Evolutionary conservation across 2,329 filamentous ascomycete genomes (phyloP), one percentile per base, ranked within the genome.

Genomic region (Dryadomyces quercus-mongolicae): DNA sequence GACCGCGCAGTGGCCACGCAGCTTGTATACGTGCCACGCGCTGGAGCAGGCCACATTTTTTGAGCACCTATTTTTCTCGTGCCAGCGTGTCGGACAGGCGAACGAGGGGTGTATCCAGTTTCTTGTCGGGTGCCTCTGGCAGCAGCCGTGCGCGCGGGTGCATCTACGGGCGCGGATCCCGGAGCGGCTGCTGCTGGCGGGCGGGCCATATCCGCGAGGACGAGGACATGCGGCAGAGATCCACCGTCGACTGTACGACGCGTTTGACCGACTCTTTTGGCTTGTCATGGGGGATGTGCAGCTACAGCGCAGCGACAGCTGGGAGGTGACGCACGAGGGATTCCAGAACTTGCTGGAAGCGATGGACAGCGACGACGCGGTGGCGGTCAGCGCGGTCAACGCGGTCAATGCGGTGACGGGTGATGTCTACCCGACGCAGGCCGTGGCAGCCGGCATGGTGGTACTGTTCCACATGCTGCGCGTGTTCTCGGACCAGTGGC

Each of bases 191-290:
- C 55, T 67, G 50, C 55, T 53, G 34, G 53, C 45, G 2, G 53
- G 48, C 6, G 62, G 62, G 3, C 64, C 64, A 0, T 62, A 1
- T 15, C n/a, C 42, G n/a, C 18, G 22, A 16, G 5, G 42, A 5
- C n/a, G n/a, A 25, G 9, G 21, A 40, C 3, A 16, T 5, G 13
- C 5, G n/a, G 18, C 1, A 16, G 15, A 7, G 31, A 16, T 36
- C 13, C 44, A 36, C 44, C 36, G 25, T 12, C 55, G 52, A 1
- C 40, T 54, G 10, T 55, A 56, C 43, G 59, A 62, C 10, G 58
- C 58, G 16, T 56, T 58, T 10, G 61, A 57, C 31, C 49, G 60
- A 12, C 54, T 64, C 15, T 66, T 63, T 55, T 68, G 66, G 66
- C 59, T 66, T 8, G 54, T 60, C 10, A 56, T 57, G 15, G 61